Base-by-base conservation (phyloP, 345 rosid species). In the Eutrema yunnanense region DNA sequence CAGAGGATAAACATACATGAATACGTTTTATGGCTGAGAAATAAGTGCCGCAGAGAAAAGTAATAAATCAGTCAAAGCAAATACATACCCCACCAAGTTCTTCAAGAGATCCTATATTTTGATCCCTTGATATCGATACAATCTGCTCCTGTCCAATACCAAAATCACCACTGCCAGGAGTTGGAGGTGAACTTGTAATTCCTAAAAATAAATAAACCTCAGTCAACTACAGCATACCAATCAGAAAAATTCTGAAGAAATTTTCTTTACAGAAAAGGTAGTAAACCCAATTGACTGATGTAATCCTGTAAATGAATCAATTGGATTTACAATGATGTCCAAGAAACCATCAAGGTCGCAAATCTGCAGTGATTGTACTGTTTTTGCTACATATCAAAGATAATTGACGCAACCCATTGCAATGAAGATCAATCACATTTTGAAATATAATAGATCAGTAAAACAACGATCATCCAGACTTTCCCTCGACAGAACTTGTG, bases 1-100 rank as follows among this genome's bases (percentile, higher is more conserved):
- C 11, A 74, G 43, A 70, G 33, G 27, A 67, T 51, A 55, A 49
- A 61, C 27, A 50, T 43, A 32, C 30, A 57, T 67, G 36, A 63
- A 56, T 34, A 27, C 62, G 63, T 37, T 44, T 19, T 37, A 53
- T 67, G 22, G 73, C 51, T 64, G 37, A 30, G 59, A 66, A 67
- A 51, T 51, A 72, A 72, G 62, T 37, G 52, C 29, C 16, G 9
- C 19, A 59, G 40, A n/a, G 12, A 54, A 34, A 55, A 63, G 34
- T 52, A 66, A 51, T 59, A 19, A 50, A 74, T 69, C 6, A 77
- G 36, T 57, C 4, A 59, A 32, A 58, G 72, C 59, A 47, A 67
- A 53, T 53, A 84, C 89, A 80, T 82, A 84, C 99, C 86, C 99
- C 90, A 51, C 97, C 99, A 81, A 77, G 72, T 72, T 82, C 83